Conservation (phyloP, 2,329 filamentous ascomycete genomes). For the Aspergillus ochraceus region DNA sequence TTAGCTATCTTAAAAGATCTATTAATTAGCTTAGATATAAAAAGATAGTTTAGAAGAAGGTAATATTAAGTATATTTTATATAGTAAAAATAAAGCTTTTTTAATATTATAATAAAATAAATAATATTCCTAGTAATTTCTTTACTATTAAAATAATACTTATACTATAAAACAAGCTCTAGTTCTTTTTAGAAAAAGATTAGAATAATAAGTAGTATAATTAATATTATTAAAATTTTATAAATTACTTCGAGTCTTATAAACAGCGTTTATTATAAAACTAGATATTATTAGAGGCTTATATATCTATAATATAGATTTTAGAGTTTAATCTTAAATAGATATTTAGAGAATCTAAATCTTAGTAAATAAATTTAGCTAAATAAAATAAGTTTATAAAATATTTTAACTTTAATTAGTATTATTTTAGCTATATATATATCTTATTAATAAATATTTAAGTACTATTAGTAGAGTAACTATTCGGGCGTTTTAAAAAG, state of each 20-base stretch:
- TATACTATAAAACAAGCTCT: conserved; percentile 8
- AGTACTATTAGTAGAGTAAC: too few species aligned
- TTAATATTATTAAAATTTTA: neutral
- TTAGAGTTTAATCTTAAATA: too few species aligned
- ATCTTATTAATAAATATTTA: neutral
- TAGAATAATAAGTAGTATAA: neutral
- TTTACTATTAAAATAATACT: neutral
- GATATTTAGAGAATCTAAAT: too few species aligned
- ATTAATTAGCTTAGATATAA: conserved; percentile 9
- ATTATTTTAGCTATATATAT: neutral
- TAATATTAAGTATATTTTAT: conserved; percentile 8
- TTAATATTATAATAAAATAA: conserved; percentile 14
- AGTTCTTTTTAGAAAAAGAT: conserved; percentile 11
- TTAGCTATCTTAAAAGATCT: neutral
- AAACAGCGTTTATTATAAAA: neutral
- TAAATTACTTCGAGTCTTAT: neutral
- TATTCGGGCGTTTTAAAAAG: neutral
- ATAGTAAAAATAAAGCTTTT: conserved; percentile 8
- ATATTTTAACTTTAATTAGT: neutral
- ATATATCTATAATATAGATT: neutral
- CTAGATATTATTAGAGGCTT: neutral
- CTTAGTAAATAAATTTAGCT: too few species aligned
- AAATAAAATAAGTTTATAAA: neutral
- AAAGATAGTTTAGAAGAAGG: conserved; percentile 10
- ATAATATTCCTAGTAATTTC: conserved; percentile 4